These are phyloP conservation scores for Leccinum subtestaceum DNA, from an alignment of 768 basidiomycete genomes.

Conservation along the genomic window DNA sequence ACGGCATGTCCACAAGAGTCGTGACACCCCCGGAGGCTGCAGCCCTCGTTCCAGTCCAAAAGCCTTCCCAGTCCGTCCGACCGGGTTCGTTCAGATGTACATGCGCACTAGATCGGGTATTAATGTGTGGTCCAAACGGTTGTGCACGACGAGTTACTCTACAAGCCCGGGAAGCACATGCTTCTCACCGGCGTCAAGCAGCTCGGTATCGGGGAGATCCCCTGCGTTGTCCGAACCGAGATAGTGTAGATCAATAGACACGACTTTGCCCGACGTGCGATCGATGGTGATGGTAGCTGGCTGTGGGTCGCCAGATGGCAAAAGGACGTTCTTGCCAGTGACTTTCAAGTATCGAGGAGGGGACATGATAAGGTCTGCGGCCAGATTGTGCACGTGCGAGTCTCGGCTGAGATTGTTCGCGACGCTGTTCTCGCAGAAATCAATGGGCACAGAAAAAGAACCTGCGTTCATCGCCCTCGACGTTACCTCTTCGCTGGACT, in stretches of 20 bases:
- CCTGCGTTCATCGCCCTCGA: slow-evolving; percentile 9
- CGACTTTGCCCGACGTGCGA: slow-evolving; percentile 56
- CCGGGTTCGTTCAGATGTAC: slow-evolving; percentile 95
- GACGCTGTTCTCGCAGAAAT: not conserved
- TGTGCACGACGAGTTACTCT: slow-evolving; percentile 46
- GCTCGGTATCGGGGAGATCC: slow-evolving; percentile 30
- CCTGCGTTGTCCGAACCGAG: slow-evolving; percentile 26
- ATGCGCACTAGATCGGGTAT: slow-evolving; percentile 55
- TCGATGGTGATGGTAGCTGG: slow-evolving; percentile 70
- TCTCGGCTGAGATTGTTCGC: not conserved
- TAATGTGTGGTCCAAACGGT: not conserved
- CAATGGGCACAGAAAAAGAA: slow-evolving; percentile 20
- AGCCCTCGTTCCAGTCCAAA: slow-evolving; percentile 86
- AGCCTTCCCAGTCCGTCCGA: slow-evolving; percentile 92
- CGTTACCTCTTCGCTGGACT: slow-evolving; percentile 37
- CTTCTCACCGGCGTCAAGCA: slow-evolving; percentile 57
- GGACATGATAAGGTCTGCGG: slow-evolving; percentile 6
- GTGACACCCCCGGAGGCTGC: slow-evolving; percentile 95
- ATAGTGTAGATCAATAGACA: slow-evolving; percentile 41
- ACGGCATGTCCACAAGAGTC: slow-evolving; percentile 94
- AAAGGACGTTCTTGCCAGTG: slow-evolving; percentile 54
- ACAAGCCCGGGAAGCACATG: slow-evolving; percentile 75
- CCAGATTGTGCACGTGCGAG: too few species aligned
- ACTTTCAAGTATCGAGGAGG: slow-evolving; percentile 36
- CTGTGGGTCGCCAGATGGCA: slow-evolving; percentile 47